Conservation (phyloP, 257 asterid genomes). For the Plantago ovata region DNA sequence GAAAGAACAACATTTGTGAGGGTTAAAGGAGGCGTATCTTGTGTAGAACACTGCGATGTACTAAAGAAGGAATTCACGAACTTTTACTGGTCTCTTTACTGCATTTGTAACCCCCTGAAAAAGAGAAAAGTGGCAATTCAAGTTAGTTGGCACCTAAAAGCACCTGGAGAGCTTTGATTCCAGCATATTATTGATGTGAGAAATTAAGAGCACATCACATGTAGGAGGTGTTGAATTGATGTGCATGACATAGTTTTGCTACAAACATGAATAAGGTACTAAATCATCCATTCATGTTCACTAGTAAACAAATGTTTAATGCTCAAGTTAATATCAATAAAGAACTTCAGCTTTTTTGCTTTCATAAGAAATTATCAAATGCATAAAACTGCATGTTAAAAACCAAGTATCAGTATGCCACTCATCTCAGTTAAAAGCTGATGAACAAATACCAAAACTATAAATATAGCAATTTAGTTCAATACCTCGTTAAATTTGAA, state of each 20-base stretch:
- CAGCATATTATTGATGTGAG: background rate
- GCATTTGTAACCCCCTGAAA: conserved; percentile 95
- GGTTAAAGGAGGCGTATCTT: conserved; percentile 7
- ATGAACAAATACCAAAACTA: background rate
- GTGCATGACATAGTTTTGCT: background rate
- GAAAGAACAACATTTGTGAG: background rate
- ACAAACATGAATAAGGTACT: background rate
- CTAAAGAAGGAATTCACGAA: conserved; percentile 69
- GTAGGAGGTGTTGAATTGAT: background rate
- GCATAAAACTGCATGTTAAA: background rate
- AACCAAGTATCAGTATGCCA: too few relatives aligned
- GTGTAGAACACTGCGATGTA: conserved; percentile 7
- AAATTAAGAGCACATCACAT: background rate
- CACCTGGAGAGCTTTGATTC: background rate
- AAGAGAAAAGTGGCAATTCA: background rate
- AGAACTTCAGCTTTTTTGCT: background rate
- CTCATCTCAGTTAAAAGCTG: too few relatives aligned
- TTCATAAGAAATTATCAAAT: background rate
- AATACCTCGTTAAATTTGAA: conserved; percentile 86
- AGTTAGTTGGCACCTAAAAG: background rate
- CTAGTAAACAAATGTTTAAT: background rate
- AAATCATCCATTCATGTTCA: background rate
- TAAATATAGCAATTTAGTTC: background rate
- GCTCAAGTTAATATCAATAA: background rate
- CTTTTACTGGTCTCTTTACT: conserved; percentile 84